These are phyloP conservation scores for Acer campestre DNA, from an alignment of 345 rosid species.

Conservation along the genomic window DNA sequence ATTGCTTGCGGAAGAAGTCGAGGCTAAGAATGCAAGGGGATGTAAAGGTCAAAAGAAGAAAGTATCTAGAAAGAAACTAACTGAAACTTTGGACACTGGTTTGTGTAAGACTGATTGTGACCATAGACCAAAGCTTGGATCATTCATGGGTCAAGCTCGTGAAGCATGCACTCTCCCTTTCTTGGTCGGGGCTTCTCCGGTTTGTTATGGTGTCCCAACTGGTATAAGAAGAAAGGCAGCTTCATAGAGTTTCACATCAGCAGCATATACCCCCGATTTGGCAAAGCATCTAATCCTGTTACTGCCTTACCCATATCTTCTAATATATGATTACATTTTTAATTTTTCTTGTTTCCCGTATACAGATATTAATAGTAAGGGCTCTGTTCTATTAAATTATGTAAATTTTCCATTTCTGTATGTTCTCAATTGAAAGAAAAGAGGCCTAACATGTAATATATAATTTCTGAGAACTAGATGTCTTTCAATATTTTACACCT, in stretches of 20 bases:
- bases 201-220: slow-evolving; percentile 93
- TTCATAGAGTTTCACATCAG: slow-evolving; percentile 13
- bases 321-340: too few relatives aligned
- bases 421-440: too few relatives aligned
- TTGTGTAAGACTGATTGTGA: slow-evolving; percentile 34
- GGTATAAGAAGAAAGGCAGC: slow-evolving; percentile 61
- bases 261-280: neutral
- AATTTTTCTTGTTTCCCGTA: too few relatives aligned
- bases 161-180: slow-evolving; percentile 69
- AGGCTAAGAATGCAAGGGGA: slow-evolving; percentile 44
- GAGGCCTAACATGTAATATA: too few relatives aligned
- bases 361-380: too few relatives aligned
- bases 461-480: too few relatives aligned
- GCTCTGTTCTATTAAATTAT: too few relatives aligned
- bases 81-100: slow-evolving; percentile 25
- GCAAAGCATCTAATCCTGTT: neutral
- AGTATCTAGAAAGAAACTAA: slow-evolving; percentile 34
- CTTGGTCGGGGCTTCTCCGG: slow-evolving; percentile 93
- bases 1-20: slow-evolving; percentile 52
- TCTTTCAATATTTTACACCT: too few relatives aligned
- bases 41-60: slow-evolving; percentile 47
- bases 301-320: neutral
- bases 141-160: slow-evolving; percentile 75
- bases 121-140: slow-evolving; percentile 66
- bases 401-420: too few relatives aligned